A percentile compares a stretch with the other conserved stretches of the same genome.
phyloP scores from a whole-genome alignment of 805 yeast species.

The Kodamaea laetipori region DNA sequence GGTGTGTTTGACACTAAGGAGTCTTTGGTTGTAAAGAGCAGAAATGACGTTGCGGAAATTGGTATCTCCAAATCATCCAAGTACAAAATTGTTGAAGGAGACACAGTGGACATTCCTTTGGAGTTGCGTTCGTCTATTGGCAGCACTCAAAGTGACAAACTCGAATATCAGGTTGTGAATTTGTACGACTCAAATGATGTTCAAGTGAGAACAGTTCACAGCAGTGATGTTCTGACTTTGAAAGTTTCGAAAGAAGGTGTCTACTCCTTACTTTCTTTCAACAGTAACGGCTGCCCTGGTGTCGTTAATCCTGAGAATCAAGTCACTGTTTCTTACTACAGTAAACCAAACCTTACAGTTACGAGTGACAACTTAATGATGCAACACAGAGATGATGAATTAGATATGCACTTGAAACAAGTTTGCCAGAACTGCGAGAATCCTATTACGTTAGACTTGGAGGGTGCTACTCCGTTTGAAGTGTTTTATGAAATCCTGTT shows the following conservation, averaged over 20 bases:
- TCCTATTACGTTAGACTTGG: slow-evolving; percentile 40
- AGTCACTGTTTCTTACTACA: slow-evolving; percentile 25
- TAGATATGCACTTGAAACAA: slow-evolving; percentile 24
- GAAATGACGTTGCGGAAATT: slow-evolving; percentile 64
- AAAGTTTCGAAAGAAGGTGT: slow-evolving; percentile 43
- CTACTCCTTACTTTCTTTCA: slow-evolving; percentile 42
- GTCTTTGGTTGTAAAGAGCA: slow-evolving; percentile 55
- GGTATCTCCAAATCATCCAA: slow-evolving; percentile 17
- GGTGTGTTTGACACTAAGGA: slow-evolving; percentile 70
- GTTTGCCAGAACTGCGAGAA: slow-evolving; percentile 36
- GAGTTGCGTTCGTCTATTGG: slow-evolving; percentile 36
- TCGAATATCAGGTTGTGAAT: slow-evolving; percentile 33
- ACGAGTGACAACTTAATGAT: slow-evolving; percentile 19
- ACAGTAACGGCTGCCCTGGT: slow-evolving; percentile 51
- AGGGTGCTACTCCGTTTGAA: slow-evolving; percentile 68
- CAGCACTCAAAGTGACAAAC: slow-evolving; percentile 27
- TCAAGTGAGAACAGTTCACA: slow-evolving; percentile 11
- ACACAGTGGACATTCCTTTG: slow-evolving; percentile 56
- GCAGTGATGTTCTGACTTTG: slow-evolving; percentile 21
- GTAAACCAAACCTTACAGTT: slow-evolving; percentile 28
- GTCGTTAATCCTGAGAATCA: slow-evolving; percentile 23
- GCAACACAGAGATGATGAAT: slow-evolving; percentile 28
- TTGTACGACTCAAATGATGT: slow-evolving; percentile 26
- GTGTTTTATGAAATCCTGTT: slow-evolving; percentile 62
- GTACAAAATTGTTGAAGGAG: slow-evolving; percentile 61